phyloP scores from a whole-genome alignment of 495 filamentous ascomycete genomes.

The Bacidia gigantensis region DNA sequence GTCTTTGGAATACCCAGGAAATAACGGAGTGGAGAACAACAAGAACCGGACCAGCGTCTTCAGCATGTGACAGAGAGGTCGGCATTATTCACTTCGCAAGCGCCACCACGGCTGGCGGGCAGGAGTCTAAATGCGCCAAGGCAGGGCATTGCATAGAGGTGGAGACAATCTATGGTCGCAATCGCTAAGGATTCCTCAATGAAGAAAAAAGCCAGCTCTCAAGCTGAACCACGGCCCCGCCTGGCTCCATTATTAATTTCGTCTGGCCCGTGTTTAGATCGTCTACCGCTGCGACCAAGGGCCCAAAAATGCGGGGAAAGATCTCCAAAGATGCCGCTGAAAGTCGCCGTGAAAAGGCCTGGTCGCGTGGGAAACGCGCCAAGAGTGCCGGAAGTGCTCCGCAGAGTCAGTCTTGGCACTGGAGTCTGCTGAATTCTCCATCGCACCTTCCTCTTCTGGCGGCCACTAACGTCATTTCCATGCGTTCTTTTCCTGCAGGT shows the following conservation, averaged over 20 bases:
- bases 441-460: background rate
- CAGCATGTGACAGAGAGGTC: background rate
- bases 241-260: background rate
- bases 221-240: background rate
- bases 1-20: too few relatives aligned
- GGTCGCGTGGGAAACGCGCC: background rate
- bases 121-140: background rate
- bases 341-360: too few relatives aligned
- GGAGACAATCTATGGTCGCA: background rate
- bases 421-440: too few relatives aligned
- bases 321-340: too few relatives aligned
- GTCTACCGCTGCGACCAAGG: too few relatives aligned
- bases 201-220: background rate
- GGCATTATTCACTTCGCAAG: background rate
- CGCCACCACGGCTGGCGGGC: background rate
- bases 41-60: background rate
- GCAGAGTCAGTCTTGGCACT: too few relatives aligned
- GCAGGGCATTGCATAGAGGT: background rate
- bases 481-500: background rate
- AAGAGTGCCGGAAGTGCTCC: background rate
- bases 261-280: background rate
- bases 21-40: background rate
- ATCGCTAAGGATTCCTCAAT: background rate
- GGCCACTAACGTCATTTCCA: background rate
- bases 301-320: background rate